Evolutionary conservation across 306 rosid genomes (phyloP), one percentile per base, ranked within the genome.

Genomic region (Lagenaria siceraria): DNA sequence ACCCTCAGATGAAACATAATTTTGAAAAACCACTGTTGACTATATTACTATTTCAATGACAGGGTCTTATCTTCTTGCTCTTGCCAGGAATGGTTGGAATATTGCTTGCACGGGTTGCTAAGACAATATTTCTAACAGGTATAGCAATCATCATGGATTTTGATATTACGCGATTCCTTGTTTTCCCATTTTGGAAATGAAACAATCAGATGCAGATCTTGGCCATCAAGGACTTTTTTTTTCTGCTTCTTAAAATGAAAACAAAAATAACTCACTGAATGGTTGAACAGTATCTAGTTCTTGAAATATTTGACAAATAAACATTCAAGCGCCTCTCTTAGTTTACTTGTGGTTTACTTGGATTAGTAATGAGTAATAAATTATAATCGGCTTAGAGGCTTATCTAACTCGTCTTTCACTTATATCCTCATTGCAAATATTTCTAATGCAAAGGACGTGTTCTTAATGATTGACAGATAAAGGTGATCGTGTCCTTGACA

Each of bases 121-220:
- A 86, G 46, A 82, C 77, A 10, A 91, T 92, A 56, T 92, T 88
- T 83, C 77, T 94, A 80, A 92, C 97, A 80, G 98, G 98, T 92
- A 86, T 19, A 79, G 52, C 52, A 59, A 61, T 62, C 21, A 25
- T 48, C 42, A 29, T 35, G 10, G 10, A 51, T 53, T 43, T 71
- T 48, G 29, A 15, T 71, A 15, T 70, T 42, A 6, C 27, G 8
- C 3, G 1, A 71, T 71, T 71, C 76, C 27, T 49, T 13, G 76
- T 27, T 6, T 71, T 71, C 40, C 17, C 15, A 48, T 25, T 71
- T 46, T 43, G 58, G 76, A 71, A 70, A 70, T 46, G 58, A 14
- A 24, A 48, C 31, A 11, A 69, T 21, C 19, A 12, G 75, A 42
- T 69, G 54, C 24, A 40, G 52, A 5, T 24, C n/a, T 40, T 40